Base-by-base conservation (phyloP, 352 stramenopile species). In the Ophiocytium majus region DNA sequence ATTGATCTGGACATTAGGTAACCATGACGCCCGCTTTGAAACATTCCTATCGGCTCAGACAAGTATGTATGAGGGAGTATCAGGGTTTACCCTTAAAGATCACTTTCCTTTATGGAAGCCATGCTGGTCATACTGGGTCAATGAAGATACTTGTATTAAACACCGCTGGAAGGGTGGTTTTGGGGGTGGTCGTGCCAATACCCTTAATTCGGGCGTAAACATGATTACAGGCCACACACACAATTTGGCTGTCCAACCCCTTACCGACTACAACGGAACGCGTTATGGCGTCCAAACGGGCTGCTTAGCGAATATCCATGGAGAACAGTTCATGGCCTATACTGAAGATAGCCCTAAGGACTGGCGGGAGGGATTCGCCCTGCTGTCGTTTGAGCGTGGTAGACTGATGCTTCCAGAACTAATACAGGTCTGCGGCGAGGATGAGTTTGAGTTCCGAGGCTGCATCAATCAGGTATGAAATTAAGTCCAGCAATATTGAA, bases 201-300 rank as follows among this genome's bases (percentile, higher is more conserved):
- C 57, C 19, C 23, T 71, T 23, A 23, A 28, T 23, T 23, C 57
- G 28, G 57, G 57, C 28, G 19, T 23, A 28, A 71, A 23, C 19
- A 28, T 71, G 19, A 28, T 71, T 28, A 71, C 57, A 23, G 57
- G 57, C 19, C 57, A 71, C 57, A 23, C 28, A 23, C 57, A 71
- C 57, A 71, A 28, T 71, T 28, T 23, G 57, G 28, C 23, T 23
- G 57, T 71, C 57, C 23, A 23, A 28, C 57, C 57, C 19, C 23
- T 71, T 28, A 71, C 57, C 57, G 57, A 71, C 57, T 71, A 71
- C 57, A 71, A 71, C 57, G 57, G 57, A 23, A 71, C 57, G 19
- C 57, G 57, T 23, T 71, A 71, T 71, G 57, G 57, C 57, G 57
- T 71, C 19, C 19, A 71, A 23, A 28, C 57, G 19, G 57, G 57